phyloP scores from a whole-genome alignment of 2,329 filamentous ascomycete species.

The Penicillium sp. region DNA sequence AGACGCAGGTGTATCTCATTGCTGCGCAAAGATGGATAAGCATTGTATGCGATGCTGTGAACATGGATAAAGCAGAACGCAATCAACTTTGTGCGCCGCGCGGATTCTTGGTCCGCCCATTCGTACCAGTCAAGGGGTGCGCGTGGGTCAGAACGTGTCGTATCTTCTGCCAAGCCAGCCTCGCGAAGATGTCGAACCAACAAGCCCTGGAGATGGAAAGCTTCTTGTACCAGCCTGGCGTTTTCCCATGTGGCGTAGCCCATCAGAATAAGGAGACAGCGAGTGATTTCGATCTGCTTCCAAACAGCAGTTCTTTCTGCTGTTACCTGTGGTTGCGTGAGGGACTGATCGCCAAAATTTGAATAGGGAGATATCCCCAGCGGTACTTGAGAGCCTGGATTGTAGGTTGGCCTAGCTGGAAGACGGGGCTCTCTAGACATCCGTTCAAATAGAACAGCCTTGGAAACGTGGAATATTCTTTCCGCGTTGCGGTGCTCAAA shows the following conservation, averaged over 20 bases:
- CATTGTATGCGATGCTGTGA: constrained; percentile 39
- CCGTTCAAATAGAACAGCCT: constrained; percentile 63
- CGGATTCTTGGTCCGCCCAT: constrained; percentile 37
- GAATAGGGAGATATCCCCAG: constrained; percentile 15
- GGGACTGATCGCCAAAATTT: constrained; percentile 6
- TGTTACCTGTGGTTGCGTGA: constrained; percentile 12
- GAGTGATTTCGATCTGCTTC: constrained; percentile 29
- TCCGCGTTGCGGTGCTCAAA: constrained; percentile 44
- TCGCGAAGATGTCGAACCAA: constrained; percentile 31
- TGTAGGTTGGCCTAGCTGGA: constrained; percentile 13
- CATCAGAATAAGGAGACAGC: constrained; percentile 31
- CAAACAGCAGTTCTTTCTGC: constrained; percentile 13
- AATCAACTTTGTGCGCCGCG: constrained; percentile 36
- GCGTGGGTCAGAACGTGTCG: constrained; percentile 20
- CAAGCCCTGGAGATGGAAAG: constrained; percentile 29
- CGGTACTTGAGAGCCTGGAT: constrained; percentile 12
- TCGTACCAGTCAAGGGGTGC: constrained; percentile 31
- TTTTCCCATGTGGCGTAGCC: constrained; percentile 33
- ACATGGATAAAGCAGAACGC: constrained; percentile 39
- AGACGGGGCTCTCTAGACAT: constrained; percentile 33
- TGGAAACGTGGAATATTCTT: constrained; percentile 51
- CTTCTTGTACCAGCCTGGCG: constrained; percentile 31
- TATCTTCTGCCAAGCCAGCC: constrained; percentile 26
- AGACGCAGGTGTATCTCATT: constrained; percentile 37
- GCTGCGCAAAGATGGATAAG: constrained; percentile 36